Percentiles rank a stretch among this genome's conserved stretches.
Evolutionary conservation across 1,284 basidiomycete genomes (phyloP).

Genomic region (Malassezia cuniculi): DNA sequence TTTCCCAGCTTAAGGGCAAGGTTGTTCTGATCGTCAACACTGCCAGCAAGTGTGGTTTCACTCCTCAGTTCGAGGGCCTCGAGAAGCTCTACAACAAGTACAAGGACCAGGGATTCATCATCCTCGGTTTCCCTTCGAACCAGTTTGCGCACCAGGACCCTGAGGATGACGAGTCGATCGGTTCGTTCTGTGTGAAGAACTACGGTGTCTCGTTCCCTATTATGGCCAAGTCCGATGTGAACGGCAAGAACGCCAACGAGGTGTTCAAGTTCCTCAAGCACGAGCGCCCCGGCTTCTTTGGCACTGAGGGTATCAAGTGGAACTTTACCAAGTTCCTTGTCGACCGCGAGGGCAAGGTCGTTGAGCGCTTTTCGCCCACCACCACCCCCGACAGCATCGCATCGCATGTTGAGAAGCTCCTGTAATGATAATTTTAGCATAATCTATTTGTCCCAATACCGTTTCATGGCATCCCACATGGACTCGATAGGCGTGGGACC

Average conservation of each 20-base stretch:
- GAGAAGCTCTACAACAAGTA: constrained; percentile 73
- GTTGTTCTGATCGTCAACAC: constrained; percentile 51
- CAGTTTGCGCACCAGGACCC: constrained; percentile 53
- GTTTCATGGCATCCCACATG: constrained; percentile 1
- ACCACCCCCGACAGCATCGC: constrained; percentile 60
- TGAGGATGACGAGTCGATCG: constrained; percentile 32
- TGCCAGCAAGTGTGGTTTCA: constrained; percentile 57
- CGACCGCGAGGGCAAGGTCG: constrained; percentile 54
- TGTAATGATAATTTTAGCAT: constrained; percentile 15
- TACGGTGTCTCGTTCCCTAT: constrained; percentile 44
- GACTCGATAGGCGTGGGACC: constrained; percentile 1
- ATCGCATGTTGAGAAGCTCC: constrained; percentile 53
- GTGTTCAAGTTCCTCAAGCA: constrained; percentile 76
- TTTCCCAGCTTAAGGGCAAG: constrained; percentile 48
- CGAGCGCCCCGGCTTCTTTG: constrained; percentile 61
- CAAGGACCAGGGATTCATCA: constrained; percentile 59
- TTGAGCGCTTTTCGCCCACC: constrained; percentile 66
- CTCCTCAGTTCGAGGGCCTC: constrained; percentile 66
- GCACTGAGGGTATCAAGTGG: constrained; percentile 60
- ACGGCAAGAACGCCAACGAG: constrained; percentile 63
- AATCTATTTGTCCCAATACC: constrained; percentile 12
- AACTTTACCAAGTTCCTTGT: constrained; percentile 49
- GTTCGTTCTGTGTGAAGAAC: constrained; percentile 39
- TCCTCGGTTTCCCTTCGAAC: constrained; percentile 83
- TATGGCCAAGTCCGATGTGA: constrained; percentile 57